Evolutionary conservation across 73 alveolate species (phyloP).

Genomic region (Paramecium biaurelia): DNA sequence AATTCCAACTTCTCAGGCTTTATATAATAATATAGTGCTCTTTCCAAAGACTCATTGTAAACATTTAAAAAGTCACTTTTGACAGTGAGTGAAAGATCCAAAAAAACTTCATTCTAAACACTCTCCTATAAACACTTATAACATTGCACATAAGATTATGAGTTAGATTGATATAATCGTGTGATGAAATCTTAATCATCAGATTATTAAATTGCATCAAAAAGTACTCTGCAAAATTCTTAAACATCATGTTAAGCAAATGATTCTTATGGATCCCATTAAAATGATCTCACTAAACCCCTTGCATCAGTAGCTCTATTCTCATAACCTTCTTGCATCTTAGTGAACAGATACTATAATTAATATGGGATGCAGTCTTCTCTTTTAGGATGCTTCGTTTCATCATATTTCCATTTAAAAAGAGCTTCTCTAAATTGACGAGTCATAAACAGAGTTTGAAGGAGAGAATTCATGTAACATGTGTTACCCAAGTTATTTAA

Average conservation of each 20-base stretch:
- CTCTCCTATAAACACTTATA: conserved; percentile 88
- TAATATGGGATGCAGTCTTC: conserved; percentile 79
- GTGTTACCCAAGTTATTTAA: conserved; percentile 95
- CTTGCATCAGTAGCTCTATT: conserved; percentile 65
- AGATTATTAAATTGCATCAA: conserved; percentile 91
- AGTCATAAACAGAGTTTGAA: conserved; percentile 93
- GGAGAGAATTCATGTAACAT: conserved; percentile 94
- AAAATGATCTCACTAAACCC: conserved; percentile 71
- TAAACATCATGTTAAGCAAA: conserved; percentile 79
- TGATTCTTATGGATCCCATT: conserved; percentile 73
- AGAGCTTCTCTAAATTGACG: conserved; percentile 81
- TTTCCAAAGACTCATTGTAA: conserved; percentile 77
- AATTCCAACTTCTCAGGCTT: conserved; percentile 90
- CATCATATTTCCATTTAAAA: conserved; percentile 59
- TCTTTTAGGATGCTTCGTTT: conserved; percentile 64
- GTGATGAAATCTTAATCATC: conserved; percentile 77
- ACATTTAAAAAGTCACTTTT: conserved; percentile 86
- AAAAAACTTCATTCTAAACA: conserved; percentile 67
- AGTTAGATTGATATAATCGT: conserved; percentile 85
- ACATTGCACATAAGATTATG: conserved; percentile 81
- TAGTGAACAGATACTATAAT: conserved; percentile 74
- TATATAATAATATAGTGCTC: conserved; percentile 91
- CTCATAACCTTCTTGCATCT: conserved; percentile 57
- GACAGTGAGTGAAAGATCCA: conserved; percentile 92
- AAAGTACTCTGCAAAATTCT: conserved; percentile 93